Evolutionary conservation across 306 rosid species (phyloP), one percentile per base, ranked within the genome.

Genomic region (Lathyrus oleraceus): DNA sequence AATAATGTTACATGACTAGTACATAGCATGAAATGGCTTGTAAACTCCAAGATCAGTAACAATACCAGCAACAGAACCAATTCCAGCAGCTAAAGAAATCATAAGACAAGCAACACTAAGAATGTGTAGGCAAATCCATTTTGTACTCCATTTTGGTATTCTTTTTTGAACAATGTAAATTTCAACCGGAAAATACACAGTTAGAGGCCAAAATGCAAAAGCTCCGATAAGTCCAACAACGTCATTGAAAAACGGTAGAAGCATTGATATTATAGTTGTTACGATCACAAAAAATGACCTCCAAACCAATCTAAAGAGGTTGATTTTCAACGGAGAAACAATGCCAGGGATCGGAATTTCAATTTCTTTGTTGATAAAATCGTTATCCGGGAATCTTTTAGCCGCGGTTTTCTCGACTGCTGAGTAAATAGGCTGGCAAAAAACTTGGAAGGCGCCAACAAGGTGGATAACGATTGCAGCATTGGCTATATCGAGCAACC

Each of bases 381-480:
- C 15, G 13, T 60, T 76, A 0, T 69, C 9, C 3, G 87, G 82
- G 63, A 67, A 83, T 40, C 4, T 72, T 0, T 63, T 0, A n/a
- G 60, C 5, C 2, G 87, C 57, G 0, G 6, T 0, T 15, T 14
- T 56, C 69, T 83, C 84, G 2, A 83, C 10, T 30, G 72, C 60
- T 49, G 79, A 54, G 73, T 68, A 83, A 1, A 83, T 60, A 16
- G 87, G 82, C n/a, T 79, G 87, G 61, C 62, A 57, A 12, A 47
- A 83, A 47, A 83, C 87, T 69, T 83, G 84, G 73, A 71, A 83
- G 40, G 87, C 84, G 10, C 84, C 87, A 38, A 79, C 79, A 11
- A 83, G 74, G 75, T 83, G 84, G n/a, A 79, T 0, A 5, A 83
- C 76, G 2, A 83, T 76, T 32, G 79, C 84, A 2, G 12, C 81